Evolutionary conservation across 1,284 basidiomycete genomes (phyloP).

Genomic region (Filobasidium uniguttulatum): DNA sequence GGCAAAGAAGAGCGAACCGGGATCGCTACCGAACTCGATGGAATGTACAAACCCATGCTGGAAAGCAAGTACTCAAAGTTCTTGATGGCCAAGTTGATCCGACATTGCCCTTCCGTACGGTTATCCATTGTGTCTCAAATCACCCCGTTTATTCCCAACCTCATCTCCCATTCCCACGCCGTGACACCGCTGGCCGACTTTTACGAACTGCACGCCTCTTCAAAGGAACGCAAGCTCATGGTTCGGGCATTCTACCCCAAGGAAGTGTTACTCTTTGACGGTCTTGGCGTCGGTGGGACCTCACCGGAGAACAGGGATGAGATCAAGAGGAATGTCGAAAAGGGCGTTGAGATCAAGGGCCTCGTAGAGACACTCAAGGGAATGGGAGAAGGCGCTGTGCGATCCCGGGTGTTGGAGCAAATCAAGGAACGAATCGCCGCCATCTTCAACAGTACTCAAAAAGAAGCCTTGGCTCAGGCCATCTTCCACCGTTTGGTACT

Average conservation of each 20-base stretch:
- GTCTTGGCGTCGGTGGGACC: constrained; percentile 22
- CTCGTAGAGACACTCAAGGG: constrained; percentile 53
- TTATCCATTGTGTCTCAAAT: constrained; percentile 57
- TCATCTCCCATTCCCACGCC: constrained; percentile 70
- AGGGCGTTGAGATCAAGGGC: constrained; percentile 42
- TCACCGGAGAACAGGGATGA: constrained; percentile 29
- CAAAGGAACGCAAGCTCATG: constrained; percentile 62
- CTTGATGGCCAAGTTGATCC: constrained; percentile 67
- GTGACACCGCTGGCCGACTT: constrained; percentile 67
- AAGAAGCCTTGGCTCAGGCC: constrained; percentile 67
- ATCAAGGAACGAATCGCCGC: constrained; percentile 58
- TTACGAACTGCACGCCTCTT: constrained; percentile 69
- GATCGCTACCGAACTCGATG: constrained; percentile 65
- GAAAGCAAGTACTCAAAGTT: constrained; percentile 88
- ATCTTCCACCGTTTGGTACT: constrained; percentile 60
- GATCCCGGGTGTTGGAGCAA: constrained; percentile 51
- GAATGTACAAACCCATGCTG: constrained; percentile 57
- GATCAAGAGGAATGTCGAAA: constrained; percentile 18
- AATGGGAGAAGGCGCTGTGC: constrained; percentile 46
- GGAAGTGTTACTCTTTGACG: constrained; percentile 64
- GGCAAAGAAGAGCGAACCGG: constrained; percentile 61
- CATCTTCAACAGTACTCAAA: constrained; percentile 79
- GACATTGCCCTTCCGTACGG: constrained; percentile 54
- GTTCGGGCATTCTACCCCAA: constrained; percentile 77
- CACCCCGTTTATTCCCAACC: constrained; percentile 53